Base-by-base conservation (phyloP, 257 asterid species). In the Solanum corneliomulleri region DNA sequence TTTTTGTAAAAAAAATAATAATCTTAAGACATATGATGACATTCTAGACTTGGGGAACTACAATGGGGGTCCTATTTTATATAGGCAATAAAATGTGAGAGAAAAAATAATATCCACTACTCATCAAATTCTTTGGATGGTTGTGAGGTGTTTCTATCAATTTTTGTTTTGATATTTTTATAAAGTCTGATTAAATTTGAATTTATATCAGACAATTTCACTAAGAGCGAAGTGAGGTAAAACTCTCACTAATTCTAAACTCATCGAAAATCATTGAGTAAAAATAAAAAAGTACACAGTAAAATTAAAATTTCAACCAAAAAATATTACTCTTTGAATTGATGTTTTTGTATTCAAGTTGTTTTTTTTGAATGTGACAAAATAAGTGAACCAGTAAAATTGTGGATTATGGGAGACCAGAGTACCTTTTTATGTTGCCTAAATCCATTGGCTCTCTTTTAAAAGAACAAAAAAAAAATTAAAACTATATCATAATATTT, bases 101-200 rank as follows among this genome's bases (percentile, higher is more conserved):
- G 23, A 13, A 37, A 25, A 64, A 25, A 64, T 18, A 60, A 69
- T 64, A 29, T 41, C 39, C 72, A n/a, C 31, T 62, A 68, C 83
- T 89, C 89, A 89, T 88, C 84, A 35, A 88, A 87, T 85, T 88
- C 89, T 45, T 78, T 78, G 66, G 64, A 87, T 84, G 86, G n/a
- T 86, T 87, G 88, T 88, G 87, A 83, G 85, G 83, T 87, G 89
- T 85, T 44, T 58, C 45, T 88, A 85, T 87, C 85, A 78, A 87
- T 88, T 20, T 0, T 2, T 20, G 21, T 18, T 3, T 20, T 20
- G 2, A 23, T 10, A 62, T 23, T 23, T 23, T 62, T 0, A 0
- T 62, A 25, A 1, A n/a, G 2, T 4, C 5, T 4, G 8, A 62
- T 11, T 62, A 62, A 23, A 62, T 62, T 62, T n/a, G 0, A 62